A percentile compares a stretch with the other conserved stretches of the same genome.
Conservation (phyloP, 805 yeast species). For the Candida pini region DNA sequence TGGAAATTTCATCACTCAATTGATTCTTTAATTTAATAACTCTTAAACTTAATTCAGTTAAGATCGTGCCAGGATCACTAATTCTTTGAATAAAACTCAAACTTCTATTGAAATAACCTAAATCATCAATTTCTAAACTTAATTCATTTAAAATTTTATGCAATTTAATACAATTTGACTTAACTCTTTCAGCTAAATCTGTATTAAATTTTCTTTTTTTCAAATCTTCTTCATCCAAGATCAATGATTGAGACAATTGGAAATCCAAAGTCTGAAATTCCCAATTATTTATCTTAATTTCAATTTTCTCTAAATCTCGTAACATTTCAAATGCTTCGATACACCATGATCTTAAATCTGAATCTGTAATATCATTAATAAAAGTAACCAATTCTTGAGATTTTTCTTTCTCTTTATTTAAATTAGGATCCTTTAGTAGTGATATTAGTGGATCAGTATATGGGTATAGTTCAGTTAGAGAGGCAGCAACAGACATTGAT, state of each 20-base stretch:
- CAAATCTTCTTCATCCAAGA: conserved; percentile 16
- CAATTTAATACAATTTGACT: conserved; percentile 43
- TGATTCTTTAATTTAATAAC: conserved; percentile 45
- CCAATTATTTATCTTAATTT: conserved; percentile 45
- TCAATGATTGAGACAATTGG: conserved; percentile 30
- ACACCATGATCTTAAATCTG: conserved; percentile 42
- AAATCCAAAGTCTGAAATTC: conserved; percentile 48
- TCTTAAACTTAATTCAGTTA: conserved; percentile 39
- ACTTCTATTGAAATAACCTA: conserved; percentile 37
- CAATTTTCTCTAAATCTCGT: conserved; percentile 45
- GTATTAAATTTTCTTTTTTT: conserved; percentile 42
- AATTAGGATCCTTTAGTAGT: conserved; percentile 43
- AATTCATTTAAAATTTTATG: conserved; percentile 37
- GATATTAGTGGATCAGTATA: conserved; percentile 44
- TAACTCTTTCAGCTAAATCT: conserved; percentile 49
- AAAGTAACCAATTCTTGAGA: conserved; percentile 34
- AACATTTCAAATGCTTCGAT: conserved; percentile 40
- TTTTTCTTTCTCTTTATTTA: conserved; percentile 35
- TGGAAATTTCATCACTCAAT: conserved; percentile 46
- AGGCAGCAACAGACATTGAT: too few species aligned
- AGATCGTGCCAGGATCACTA: conserved; percentile 46
- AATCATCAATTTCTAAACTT: conserved; percentile 40
- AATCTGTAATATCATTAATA: conserved; percentile 40
- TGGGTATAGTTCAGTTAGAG: conserved; percentile 23
- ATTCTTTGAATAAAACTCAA: conserved; percentile 42